Evolutionary conservation across 1,284 basidiomycete genomes (phyloP).

Genomic region (Gymnopus androsaceus): DNA sequence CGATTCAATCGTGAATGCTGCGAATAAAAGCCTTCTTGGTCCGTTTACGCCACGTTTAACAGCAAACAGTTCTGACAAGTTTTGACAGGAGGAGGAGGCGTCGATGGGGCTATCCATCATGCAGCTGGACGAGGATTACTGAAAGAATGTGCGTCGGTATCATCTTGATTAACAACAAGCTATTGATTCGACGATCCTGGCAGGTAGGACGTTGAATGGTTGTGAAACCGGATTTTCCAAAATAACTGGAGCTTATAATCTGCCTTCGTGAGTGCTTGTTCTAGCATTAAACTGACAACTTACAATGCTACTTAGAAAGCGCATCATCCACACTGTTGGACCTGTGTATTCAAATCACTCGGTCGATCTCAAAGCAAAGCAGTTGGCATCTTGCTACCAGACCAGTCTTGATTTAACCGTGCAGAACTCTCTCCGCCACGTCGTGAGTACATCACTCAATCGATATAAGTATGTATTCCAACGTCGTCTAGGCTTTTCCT

Average conservation of each 20-base stretch:
- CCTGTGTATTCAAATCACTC: conserved; percentile 65
- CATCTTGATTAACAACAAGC: conserved; percentile 7
- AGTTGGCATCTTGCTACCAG: conserved; percentile 78
- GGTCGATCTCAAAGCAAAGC: conserved; percentile 62
- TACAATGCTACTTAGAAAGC: conserved; percentile 42
- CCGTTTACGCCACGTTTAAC: conserved; percentile 24
- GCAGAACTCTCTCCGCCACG: conserved; percentile 60
- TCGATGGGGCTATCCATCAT: conserved; percentile 85
- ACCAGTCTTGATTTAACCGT: conserved; percentile 65
- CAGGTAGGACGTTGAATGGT: conserved; percentile 70
- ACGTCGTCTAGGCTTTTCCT: conserved; percentile 66
- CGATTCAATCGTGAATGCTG: conserved; percentile 88
- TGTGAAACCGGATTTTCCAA: conserved; percentile 85
- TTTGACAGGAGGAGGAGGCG: conserved; percentile 39
- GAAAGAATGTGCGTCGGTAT: conserved; percentile 62
- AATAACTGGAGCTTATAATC: conserved; percentile 73
- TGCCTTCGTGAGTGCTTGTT: conserved; percentile 59
- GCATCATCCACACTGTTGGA: conserved; percentile 91
- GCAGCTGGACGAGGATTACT: conserved; percentile 79
- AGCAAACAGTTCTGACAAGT: too few species aligned
- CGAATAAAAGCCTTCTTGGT: conserved; percentile 79
- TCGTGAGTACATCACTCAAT: conserved; percentile 51
- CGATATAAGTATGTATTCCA: conserved; percentile 16
- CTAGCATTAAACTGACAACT: background rate
- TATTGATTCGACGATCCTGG: background rate